These are phyloP conservation scores for Apiospora aurea DNA, from an alignment of 2,329 filamentous ascomycete species.

Conservation along the genomic window DNA sequence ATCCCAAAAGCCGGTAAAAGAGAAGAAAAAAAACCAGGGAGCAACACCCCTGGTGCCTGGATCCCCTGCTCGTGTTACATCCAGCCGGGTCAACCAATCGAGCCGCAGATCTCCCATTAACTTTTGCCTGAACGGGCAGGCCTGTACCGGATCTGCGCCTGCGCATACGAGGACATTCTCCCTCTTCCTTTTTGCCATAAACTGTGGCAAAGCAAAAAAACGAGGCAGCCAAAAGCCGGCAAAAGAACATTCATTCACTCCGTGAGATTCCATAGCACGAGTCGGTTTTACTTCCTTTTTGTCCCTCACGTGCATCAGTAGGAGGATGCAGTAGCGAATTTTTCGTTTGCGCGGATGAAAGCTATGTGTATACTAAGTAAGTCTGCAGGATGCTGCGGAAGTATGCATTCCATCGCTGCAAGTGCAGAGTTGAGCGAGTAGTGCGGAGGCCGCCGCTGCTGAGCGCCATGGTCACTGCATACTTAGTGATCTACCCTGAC, in stretches of 20 bases:
- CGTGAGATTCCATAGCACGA: not conserved
- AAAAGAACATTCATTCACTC: not conserved
- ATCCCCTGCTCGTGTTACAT: not conserved
- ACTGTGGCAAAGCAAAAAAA: conserved; percentile 2
- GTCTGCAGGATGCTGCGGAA: not conserved
- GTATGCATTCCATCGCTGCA: not conserved
- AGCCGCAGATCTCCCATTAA: not conserved
- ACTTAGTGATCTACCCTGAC: not conserved
- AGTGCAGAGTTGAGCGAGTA: not conserved
- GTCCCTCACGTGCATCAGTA: not conserved
- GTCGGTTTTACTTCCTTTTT: not conserved
- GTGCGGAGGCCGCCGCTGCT: conserved; percentile 6
- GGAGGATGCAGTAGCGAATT: not conserved
- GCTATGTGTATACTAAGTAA: not conserved
- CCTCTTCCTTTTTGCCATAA: not conserved
- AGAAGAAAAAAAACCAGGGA: not conserved
- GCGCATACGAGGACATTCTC: conserved; percentile 2
- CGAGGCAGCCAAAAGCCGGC: not conserved
- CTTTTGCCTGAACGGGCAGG: not conserved
- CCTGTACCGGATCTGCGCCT: not conserved
- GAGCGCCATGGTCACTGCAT: not conserved
- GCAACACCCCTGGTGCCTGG: not conserved
- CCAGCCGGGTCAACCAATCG: conserved; percentile 2
- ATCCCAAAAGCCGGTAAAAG: conserved; percentile 2
- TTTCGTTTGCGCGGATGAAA: not conserved